Evolutionary conservation across 306 rosid species (phyloP), one percentile per base, ranked within the genome.

Genomic region (Glycyrrhiza uralensis): DNA sequence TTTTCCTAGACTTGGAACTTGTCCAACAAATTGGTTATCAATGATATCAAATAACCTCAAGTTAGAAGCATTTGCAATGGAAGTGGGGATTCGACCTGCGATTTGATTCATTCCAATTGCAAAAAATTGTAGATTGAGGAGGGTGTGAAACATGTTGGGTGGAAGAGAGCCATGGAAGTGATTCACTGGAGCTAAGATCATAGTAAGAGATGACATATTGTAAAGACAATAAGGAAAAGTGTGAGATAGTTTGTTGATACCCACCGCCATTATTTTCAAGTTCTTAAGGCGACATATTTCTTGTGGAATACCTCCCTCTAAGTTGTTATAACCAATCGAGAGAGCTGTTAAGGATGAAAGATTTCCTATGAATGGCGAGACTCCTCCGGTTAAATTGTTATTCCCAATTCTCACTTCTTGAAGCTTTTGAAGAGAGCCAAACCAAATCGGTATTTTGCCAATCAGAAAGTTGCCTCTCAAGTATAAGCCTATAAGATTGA

Each of bases 331-430:
- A 9, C 1, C 3, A 10, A 71, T 6, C 1, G 0, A 0, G 1
- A 82, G 14, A 7, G 0, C 29, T 26, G 29, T 26, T 3, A 26
- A 3, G 5, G 76, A 75, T 32, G 83, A 61, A 65, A 78, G 33
- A 22, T 78, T 79, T 6, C 80, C 74, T 3, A 72, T 7, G 47
- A 58, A 79, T 60, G 70, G 7, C 4, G 82, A 70, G 54, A 78
- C 68, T 3, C 30, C 6, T 13, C 81, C 80, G 0, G 49, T 68
- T 3, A 82, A 73, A 11, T 45, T 59, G 56, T 73, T 77, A 0
- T 0, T 1, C 7, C 2, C 4, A 36, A 61, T 0, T 1, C 3
- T 0, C 18, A 10, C 0, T 1, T 4, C 3, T 19, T 18, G 47
- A 42, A 42, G 47, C 29, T 42, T 0, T 24, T 23, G 11, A 29